Evolutionary conservation across 495 filamentous ascomycete species (phyloP).

Genomic region (Xylaria telfairii): DNA sequence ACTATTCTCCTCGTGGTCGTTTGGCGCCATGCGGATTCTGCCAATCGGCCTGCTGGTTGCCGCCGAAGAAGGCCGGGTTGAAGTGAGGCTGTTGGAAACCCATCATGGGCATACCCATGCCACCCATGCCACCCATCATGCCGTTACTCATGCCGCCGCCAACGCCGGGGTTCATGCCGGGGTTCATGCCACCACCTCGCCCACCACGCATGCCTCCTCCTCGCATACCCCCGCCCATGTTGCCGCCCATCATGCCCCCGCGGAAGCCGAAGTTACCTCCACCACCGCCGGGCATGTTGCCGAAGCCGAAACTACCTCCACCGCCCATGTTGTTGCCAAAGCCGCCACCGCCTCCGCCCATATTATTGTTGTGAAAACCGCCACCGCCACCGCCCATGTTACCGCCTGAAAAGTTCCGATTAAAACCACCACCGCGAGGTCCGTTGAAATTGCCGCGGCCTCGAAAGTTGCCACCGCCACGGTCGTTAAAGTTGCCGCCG

Average conservation of each 20-base stretch:
- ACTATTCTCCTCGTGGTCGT: conserved; percentile 70
- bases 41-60: conserved; percentile 59
- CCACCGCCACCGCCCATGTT: conserved; percentile 33
- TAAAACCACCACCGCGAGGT: conserved; percentile 50
- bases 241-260: conserved; percentile 59
- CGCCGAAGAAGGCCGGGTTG: conserved; percentile 80
- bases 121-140: conserved; percentile 62
- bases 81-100: conserved; percentile 78
- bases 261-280: conserved; percentile 49
- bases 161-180: conserved; percentile 57
- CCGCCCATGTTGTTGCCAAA: conserved; percentile 40
- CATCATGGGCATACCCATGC: conserved; percentile 67
- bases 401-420: conserved; percentile 43
- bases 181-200: conserved; percentile 73
- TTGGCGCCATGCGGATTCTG: conserved; percentile 90
- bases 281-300: conserved; percentile 35
- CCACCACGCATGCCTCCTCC: conserved; percentile 64
- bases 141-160: conserved; percentile 56
- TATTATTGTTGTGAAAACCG: conserved; percentile 12
- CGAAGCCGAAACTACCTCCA: conserved; percentile 35
- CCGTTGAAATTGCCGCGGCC: conserved; percentile 48
- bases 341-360: conserved; percentile 33
- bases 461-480: conserved; percentile 37
- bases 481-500: conserved; percentile 50
- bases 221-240: conserved; percentile 60